Evolutionary conservation across 805 yeast species (phyloP).

Genomic region (Candida golubevii): DNA sequence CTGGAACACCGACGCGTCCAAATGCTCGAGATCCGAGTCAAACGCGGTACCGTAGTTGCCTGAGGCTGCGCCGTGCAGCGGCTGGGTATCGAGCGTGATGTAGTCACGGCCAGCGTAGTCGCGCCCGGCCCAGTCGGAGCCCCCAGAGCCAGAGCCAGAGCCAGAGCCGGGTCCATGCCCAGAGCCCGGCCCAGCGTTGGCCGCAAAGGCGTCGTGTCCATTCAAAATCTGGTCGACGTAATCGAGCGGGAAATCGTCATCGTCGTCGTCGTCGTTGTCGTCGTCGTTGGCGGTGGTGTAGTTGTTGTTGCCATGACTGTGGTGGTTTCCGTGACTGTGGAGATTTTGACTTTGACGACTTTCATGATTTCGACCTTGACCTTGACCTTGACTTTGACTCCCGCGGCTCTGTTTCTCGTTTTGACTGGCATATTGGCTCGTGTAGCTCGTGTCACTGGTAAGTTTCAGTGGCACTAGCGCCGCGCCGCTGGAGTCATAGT

Average conservation of each 20-base stretch:
- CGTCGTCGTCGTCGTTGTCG: conserved; percentile 28
- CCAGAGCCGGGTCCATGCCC: background rate
- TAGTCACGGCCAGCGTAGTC: conserved; percentile 20
- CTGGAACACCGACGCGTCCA: conserved; percentile 20
- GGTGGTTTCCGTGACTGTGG: background rate
- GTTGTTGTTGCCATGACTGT: background rate
- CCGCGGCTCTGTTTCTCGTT: too few species aligned
- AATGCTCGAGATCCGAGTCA: conserved; percentile 18
- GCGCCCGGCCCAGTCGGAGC: conserved; percentile 5
- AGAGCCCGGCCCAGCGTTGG: too few species aligned
- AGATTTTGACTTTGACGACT: too few species aligned
- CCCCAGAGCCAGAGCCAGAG: background rate
- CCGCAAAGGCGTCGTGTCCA: too few species aligned
- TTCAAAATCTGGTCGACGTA: conserved; percentile 43
- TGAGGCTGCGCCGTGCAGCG: conserved; percentile 9
- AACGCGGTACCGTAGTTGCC: conserved; percentile 12
- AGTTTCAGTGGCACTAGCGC: background rate
- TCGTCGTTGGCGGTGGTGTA: conserved; percentile 1
- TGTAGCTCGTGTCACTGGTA: background rate
- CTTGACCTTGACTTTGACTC: background rate
- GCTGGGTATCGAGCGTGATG: conserved; percentile 22
- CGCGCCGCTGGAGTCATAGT: background rate
- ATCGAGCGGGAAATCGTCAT: conserved; percentile 70
- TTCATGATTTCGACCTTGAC: background rate
- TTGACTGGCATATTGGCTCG: background rate